phyloP scores from a whole-genome alignment of 345 rosid species.

The Citrus reticulata region DNA sequence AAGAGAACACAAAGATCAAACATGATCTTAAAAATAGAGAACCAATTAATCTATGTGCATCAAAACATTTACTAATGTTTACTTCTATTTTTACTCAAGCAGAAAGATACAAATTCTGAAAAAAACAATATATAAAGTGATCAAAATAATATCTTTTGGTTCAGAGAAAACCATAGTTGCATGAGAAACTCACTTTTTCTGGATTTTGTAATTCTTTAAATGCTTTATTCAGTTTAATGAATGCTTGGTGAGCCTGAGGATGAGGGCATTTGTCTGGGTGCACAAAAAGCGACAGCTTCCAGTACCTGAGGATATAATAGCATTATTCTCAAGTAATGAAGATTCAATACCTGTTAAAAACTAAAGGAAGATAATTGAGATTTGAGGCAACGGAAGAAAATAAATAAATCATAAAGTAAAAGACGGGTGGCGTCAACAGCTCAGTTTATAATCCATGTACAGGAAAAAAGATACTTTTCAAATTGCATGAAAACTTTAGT shows the following conservation, averaged over 20 bases:
- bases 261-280: slow-evolving; percentile 96
- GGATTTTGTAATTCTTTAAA: slow-evolving; percentile 93
- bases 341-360: neutral
- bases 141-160: neutral
- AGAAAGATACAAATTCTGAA: neutral
- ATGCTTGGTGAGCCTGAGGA: slow-evolving; percentile 94
- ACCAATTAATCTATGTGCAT: neutral
- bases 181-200: slow-evolving; percentile 52
- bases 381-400: neutral
- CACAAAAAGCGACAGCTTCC: slow-evolving; percentile 94
- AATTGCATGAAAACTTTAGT: neutral
- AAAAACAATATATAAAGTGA: neutral
- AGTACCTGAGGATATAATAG: slow-evolving; percentile 47
- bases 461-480: neutral
- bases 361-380: neutral
- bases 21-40: neutral
- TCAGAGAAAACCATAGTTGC: neutral
- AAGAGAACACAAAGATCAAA: neutral
- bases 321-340: neutral
- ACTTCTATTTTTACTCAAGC: neutral
- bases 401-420: neutral
- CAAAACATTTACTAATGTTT: neutral
- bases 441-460: neutral
- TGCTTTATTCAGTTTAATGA: slow-evolving; percentile 78
- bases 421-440: neutral